Evolutionary conservation across 73 alveolate genomes (phyloP).

Genomic region (Tetrahymena malaccensis): DNA sequence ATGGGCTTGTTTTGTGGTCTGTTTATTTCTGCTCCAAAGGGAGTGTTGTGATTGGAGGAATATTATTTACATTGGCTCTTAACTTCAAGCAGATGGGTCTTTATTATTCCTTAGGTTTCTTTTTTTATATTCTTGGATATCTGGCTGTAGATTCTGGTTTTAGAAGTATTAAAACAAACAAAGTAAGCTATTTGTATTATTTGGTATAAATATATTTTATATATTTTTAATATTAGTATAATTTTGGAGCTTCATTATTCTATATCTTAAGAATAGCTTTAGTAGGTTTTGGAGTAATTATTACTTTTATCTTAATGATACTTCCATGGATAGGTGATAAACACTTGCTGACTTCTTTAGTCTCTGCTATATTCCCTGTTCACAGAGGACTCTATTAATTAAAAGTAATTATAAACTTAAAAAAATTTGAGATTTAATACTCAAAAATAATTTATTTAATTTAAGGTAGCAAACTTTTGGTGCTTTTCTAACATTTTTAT

Average conservation of each 20-base stretch:
- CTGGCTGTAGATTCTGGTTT: neutral
- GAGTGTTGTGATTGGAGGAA: constrained; percentile 58
- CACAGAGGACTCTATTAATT: constrained; percentile 62
- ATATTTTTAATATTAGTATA: neutral
- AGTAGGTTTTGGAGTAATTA: constrained; percentile 39
- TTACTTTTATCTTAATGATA: neutral
- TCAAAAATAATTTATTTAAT: neutral
- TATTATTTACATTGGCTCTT: constrained; percentile 63
- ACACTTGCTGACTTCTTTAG: neutral
- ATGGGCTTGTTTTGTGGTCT: constrained; percentile 75
- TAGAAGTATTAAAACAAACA: neutral
- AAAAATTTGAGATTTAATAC: neutral
- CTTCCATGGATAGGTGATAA: constrained; percentile 31
- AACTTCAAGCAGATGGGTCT: constrained; percentile 87
- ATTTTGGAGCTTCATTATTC: neutral
- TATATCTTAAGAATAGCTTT: neutral
- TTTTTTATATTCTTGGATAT: constrained; percentile 56
- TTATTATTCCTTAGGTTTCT: constrained; percentile 81
- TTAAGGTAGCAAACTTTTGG: constrained; percentile 62
- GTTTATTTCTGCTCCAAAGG: constrained; percentile 45
- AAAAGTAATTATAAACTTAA: neutral
- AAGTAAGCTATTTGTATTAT: neutral
- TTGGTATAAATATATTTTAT: neutral
- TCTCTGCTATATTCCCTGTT: constrained; percentile 59
- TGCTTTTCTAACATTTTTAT: constrained; percentile 41